phyloP scores from a whole-genome alignment of 768 basidiomycete genomes.

The Megacollybia marginata region DNA sequence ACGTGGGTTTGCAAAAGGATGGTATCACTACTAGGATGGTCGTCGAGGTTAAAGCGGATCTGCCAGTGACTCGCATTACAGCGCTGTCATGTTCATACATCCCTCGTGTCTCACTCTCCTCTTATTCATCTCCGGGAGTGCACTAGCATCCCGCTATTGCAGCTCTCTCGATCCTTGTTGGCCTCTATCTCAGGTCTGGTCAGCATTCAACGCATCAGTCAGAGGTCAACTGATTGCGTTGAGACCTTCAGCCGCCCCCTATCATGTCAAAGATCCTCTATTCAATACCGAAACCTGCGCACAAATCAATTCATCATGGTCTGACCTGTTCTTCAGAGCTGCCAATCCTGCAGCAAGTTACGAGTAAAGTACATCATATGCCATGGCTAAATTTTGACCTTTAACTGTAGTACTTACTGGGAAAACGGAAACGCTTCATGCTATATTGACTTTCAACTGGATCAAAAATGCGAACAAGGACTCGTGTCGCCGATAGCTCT shows the following conservation, averaged over 20 bases:
- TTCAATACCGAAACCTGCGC: conserved; percentile 3
- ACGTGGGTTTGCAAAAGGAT: too few species aligned
- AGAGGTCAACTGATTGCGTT: conserved; percentile 2
- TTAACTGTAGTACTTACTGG: conserved; percentile 4
- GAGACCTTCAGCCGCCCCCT: conserved; percentile 4
- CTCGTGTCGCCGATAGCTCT: conserved; percentile 14
- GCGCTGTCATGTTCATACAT: too few species aligned
- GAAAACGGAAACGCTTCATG: conserved; percentile 9
- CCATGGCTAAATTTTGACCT: background rate
- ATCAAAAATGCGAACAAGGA: conserved; percentile 13
- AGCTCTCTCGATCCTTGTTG: conserved; percentile 4
- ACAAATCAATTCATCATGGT: conserved; percentile 4
- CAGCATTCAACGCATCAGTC: conserved; percentile 4
- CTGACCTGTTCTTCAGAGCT: conserved; percentile 4
- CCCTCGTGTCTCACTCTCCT: background rate
- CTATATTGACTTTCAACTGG: conserved; percentile 22
- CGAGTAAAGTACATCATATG: conserved; percentile 3
- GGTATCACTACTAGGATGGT: too few species aligned
- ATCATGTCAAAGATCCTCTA: conserved; percentile 2
- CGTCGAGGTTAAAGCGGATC: too few species aligned
- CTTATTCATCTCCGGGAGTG: background rate
- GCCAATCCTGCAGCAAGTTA: conserved; percentile 3
- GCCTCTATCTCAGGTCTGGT: conserved; percentile 3
- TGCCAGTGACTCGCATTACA: too few species aligned
- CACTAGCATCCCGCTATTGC: conserved; percentile 2